Base-by-base conservation (phyloP, 805 yeast species). In the Starmerella bombi region DNA sequence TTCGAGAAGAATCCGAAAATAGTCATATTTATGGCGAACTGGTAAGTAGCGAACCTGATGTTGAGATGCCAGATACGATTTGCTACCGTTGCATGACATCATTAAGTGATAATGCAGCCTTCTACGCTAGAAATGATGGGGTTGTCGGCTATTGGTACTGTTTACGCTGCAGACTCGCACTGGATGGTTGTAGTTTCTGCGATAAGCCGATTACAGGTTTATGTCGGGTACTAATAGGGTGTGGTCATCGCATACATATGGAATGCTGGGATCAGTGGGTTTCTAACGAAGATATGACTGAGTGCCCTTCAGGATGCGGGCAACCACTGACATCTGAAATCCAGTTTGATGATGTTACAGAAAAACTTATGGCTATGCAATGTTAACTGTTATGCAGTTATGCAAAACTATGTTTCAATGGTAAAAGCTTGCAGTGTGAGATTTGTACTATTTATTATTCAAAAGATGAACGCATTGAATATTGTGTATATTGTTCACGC, bases 161-260 rank as follows among this genome's bases (percentile, higher is more conserved):
- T 61, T 83, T 75, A 39, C 67, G 65, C 18, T 86, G 96, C 57
- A 61, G 67, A 9, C 63, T 60, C 37, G 63, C 64, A 14, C 75
- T 74, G 45, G 77, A 74, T 43, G 69, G 75, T n/a, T 86, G 96
- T 59, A 67, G 77, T 21, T 72, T 77, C 45, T 86, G 96, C 58
- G 69, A 77, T 46, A 79, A 72, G 53, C 83, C 93, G 0, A 66
- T 86, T 52, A 73, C 71, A 49, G 93, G 93, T 1, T 64, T 80
- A 41, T 69, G 77, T 14, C 71, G 80, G 14, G 70, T 63, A 45
- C 61, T 65, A 45, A 57, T 80, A 37, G 70, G 64, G 20, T 88
- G 97, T 63, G 96, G 95, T 0, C 97, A 88, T 59, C 67, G 75
- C 42, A 85, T 88, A 1, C 97, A 88, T 60, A 74, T 74, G 53